Evolutionary conservation across 345 rosid genomes (phyloP).

Genomic region (Laguncularia racemosa): DNA sequence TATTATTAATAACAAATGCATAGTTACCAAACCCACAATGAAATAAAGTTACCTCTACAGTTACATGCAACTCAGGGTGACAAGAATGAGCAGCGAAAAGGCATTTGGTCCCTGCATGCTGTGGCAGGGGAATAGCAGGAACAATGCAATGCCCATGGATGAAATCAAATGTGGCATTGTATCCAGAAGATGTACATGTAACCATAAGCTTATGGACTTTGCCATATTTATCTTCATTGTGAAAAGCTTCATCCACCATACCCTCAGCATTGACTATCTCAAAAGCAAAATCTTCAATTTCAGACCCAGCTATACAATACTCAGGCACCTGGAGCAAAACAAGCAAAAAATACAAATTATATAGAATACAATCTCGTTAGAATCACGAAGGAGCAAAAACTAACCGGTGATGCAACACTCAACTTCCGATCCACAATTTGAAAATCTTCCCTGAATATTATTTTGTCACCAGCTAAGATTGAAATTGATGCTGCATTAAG

Average conservation of each 20-base stretch:
- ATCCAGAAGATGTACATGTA: slow-evolving; percentile 16
- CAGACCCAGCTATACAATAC: slow-evolving; percentile 34
- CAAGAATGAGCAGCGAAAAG: slow-evolving; percentile 38
- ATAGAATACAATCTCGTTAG: not conserved
- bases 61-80: slow-evolving; percentile 27
- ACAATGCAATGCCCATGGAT: slow-evolving; percentile 38
- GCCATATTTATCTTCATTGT: slow-evolving; percentile 33
- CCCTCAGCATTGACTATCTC: slow-evolving; percentile 39
- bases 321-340: slow-evolving; percentile 31
- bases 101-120: slow-evolving; percentile 28
- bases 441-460: slow-evolving; percentile 32
- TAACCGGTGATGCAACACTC: slow-evolving; percentile 29
- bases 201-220: slow-evolving; percentile 35
- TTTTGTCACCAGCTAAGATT: slow-evolving; percentile 17
- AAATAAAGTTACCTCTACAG: slow-evolving; percentile 20
- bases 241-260: slow-evolving; percentile 29
- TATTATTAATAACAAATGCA: not conserved
- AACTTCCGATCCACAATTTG: slow-evolving; percentile 38
- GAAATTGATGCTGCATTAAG: slow-evolving; percentile 34
- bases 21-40: not conserved
- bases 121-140: slow-evolving; percentile 35
- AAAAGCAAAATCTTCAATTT: slow-evolving; percentile 33
- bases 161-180: slow-evolving; percentile 29
- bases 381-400: slow-evolving; percentile 7
- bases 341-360: not conserved